Base-by-base conservation (phyloP, 805 yeast species). In the Teunomyces lycoperdinae region DNA sequence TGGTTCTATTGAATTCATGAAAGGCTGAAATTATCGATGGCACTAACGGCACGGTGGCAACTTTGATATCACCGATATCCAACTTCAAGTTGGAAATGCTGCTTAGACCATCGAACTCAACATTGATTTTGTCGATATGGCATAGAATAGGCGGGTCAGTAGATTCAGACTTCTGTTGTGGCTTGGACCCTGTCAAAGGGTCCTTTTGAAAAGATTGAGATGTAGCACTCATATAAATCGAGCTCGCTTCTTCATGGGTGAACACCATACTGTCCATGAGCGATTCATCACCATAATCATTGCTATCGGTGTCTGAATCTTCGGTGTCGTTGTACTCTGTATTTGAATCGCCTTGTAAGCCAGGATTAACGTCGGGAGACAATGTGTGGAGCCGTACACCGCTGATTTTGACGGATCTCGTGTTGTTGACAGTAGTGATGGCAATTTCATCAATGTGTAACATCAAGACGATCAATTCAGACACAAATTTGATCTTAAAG, bases 221-320 rank as follows among this genome's bases (percentile, higher is more conserved):
- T 9, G 85, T 72, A 2, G 96, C 95, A 64, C 95, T 87, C 91
- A 87, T 82, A 60, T 87, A 89, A 14, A 88, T 76, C 2, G 90
- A 83, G 42, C 81, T 76, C 1, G 88, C 85, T 47, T 84, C 86
- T 44, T 79, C 82, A 46, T 80, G 84, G 1, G 92, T 81, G 58
- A 83, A 84, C 32, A 83, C 70, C 67, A 80, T 76, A 56, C 89
- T 84, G 32, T 76, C 77, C 61, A 75, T 62, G 48, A 83, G 58
- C n/a, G 79, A 73, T 27, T 68, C 52, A 34, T 61, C 62, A 2
- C 67, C 68, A 8, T 64, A 53, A 43, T 49, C 51, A 8, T 49
- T 50, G 4, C 36, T 50, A 2, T 28, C 45, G n/a, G 47, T 45
- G n/a, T 48, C 46, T 9, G 48, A 35, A n/a, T 43, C 50, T 20